Evolutionary conservation across 176 grass and related monocot species (phyloP).

Genomic region (Oryza glaberrima): DNA sequence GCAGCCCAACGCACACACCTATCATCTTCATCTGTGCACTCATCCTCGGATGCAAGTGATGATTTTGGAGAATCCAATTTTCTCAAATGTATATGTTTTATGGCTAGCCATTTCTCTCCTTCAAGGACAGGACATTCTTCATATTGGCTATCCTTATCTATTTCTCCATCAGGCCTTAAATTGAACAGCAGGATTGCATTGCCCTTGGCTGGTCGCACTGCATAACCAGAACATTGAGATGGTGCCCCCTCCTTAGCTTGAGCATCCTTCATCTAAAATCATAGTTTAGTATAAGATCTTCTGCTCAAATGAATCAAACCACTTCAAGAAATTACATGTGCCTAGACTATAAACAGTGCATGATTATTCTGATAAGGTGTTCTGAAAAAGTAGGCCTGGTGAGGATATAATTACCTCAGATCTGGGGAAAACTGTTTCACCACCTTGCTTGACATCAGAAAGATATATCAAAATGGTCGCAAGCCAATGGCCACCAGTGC

Average conservation of each 20-base stretch:
- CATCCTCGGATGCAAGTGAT: constrained; percentile 30
- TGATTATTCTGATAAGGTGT: neutral
- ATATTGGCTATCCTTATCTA: constrained; percentile 55
- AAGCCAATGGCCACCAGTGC: constrained; percentile 36
- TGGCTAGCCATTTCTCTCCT: constrained; percentile 68
- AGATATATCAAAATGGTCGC: constrained; percentile 75
- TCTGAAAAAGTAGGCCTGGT: neutral
- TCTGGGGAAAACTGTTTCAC: constrained; percentile 76
- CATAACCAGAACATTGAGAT: constrained; percentile 65
- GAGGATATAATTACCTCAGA: constrained; percentile 58
- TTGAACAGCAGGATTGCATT: constrained; percentile 73
- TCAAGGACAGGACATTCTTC: constrained; percentile 51
- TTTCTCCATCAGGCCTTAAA: constrained; percentile 62
- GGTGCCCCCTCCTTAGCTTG: constrained; percentile 42
- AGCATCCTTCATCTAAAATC: constrained; percentile 48
- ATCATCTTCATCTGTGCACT: constrained; percentile 79
- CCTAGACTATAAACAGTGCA: neutral
- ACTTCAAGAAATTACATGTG: neutral
- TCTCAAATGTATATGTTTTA: constrained; percentile 59
- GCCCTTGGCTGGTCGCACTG: constrained; percentile 61
- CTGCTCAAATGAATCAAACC: neutral
- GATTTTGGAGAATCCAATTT: constrained; percentile 40
- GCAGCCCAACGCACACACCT: constrained; percentile 68
- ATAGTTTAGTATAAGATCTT: constrained; percentile 32
- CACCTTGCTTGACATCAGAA: constrained; percentile 69